These are phyloP conservation scores for Comarum palustre DNA, from an alignment of 306 rosid genomes.

Conservation along the genomic window DNA sequence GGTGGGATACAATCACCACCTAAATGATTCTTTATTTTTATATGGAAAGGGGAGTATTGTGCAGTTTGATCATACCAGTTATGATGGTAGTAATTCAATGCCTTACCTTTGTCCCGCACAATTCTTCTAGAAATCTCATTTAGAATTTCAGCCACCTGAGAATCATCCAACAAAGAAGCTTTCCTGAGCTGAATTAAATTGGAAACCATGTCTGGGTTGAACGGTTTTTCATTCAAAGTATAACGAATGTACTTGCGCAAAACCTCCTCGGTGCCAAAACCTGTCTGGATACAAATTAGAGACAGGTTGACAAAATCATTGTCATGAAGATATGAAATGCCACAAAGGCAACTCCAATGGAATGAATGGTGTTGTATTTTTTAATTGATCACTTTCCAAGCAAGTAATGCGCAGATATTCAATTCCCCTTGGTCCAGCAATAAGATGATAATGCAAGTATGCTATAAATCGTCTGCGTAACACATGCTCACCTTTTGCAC, in stretches of 20 bases:
- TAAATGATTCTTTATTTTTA: neutral
- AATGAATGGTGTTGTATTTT: too few relatives aligned
- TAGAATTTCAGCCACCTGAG: slow-evolving; percentile 63
- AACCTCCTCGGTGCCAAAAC: slow-evolving; percentile 60
- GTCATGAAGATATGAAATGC: neutral
- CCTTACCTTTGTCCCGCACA: slow-evolving; percentile 79
- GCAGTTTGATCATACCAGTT: neutral
- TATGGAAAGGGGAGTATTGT: neutral
- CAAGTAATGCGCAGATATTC: neutral
- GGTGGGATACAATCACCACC: neutral
- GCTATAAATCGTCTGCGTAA: too few relatives aligned
- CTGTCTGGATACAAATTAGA: slow-evolving; percentile 62
- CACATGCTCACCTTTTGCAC: slow-evolving; percentile 48
- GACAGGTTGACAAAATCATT: slow-evolving; percentile 25
- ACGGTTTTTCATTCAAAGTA: slow-evolving; percentile 84
- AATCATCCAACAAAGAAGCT: slow-evolving; percentile 62
- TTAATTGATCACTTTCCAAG: neutral
- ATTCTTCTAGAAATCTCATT: slow-evolving; percentile 84
- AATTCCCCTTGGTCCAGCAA: neutral
- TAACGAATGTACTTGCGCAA: slow-evolving; percentile 87
- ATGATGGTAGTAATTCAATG: neutral
- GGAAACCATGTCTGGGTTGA: slow-evolving; percentile 77
- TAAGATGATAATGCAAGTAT: too few relatives aligned
- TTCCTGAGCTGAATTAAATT: slow-evolving; percentile 66
- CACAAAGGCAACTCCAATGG: neutral